Evolutionary conservation across 116 monocot genomes (phyloP).

Genomic region (Dioscorea cayenensis): DNA sequence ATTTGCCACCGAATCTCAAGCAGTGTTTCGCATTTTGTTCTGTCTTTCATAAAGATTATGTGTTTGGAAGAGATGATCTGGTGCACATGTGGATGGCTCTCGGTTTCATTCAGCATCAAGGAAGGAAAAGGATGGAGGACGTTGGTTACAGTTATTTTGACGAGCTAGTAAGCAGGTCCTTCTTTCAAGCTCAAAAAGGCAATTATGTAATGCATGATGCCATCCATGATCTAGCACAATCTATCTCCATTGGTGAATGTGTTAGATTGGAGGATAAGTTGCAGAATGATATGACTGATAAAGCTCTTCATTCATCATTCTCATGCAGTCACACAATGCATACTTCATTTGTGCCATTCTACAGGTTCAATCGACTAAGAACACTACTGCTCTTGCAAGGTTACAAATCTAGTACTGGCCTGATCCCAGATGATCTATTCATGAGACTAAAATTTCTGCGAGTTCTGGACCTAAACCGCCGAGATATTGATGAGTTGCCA

Average conservation of each 20-base stretch:
- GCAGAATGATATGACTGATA: neutral
- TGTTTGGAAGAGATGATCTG: constrained; percentile 27
- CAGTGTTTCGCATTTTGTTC: constrained; percentile 55
- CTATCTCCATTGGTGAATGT: constrained; percentile 25
- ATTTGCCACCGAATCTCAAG: constrained; percentile 40
- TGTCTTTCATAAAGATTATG: constrained; percentile 41
- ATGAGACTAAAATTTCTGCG: constrained; percentile 17
- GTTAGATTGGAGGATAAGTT: constrained; percentile 14
- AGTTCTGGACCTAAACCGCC: constrained; percentile 23
- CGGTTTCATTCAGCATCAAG: constrained; percentile 33
- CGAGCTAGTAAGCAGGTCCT: constrained; percentile 40
- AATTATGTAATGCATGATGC: constrained; percentile 46
- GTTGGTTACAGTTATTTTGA: constrained; percentile 34
- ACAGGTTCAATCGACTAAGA: constrained; percentile 11
- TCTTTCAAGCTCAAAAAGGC: constrained; percentile 37
- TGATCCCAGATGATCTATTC: constrained; percentile 23
- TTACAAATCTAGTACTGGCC: constrained; percentile 4
- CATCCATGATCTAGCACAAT: constrained; percentile 48
- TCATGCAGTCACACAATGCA: constrained; percentile 15
- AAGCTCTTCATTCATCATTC: constrained; percentile 29
- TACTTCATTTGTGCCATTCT: constrained; percentile 22
- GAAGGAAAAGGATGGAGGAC: constrained; percentile 36
- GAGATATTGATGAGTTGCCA: constrained; percentile 27
- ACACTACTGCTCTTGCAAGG: constrained; percentile 26
- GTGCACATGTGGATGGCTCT: constrained; percentile 58